Base-by-base conservation (phyloP, 2,329 filamentous ascomycete genomes). In the Fusarium protoensiforme region DNA sequence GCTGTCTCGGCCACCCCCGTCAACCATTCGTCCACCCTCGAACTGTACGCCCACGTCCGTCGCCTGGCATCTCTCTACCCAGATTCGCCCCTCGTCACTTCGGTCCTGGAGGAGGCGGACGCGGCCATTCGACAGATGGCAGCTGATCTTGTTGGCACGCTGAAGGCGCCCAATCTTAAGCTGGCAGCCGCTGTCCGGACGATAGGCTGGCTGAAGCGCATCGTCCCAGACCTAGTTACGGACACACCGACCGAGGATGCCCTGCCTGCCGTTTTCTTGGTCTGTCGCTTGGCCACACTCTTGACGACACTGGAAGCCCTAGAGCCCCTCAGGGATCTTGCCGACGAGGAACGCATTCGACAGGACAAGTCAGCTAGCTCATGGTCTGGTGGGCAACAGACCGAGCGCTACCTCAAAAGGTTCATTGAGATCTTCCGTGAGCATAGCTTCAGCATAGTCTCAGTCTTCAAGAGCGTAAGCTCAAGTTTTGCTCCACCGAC, bases 351-450 rank as follows among this genome's bases (percentile, higher is more conserved):
- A 82, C 91, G 82, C 58, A 79, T 82, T 53, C 87, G 85, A 16
- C 85, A 88, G 68, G 82, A 81, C 64, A 82, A 86, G 36, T 79
- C 82, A 16, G 78, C 81, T 7, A 79, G 80, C 24, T 81, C 82
- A 10, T 93, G 88, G 89, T 90, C 88, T 3, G 90, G 90, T 1
- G 96, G 96, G 0, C 95, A 97, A 78, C 96, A 98, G 81, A 98
- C 95, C 1, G 96, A 98, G 81, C 90, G 95, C 60, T 99, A 95
- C 78, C 85, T 99, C 48, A 99, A 98, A 82, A 90, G 95, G 56
- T 99, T 97, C 82, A 94, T 99, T 77, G 96, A 99, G 80, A 95
- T 99, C 31, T 98, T 98, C 81, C 93, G 96, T 61, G 96, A 99
- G 83, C 96, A 99, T 82, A 98, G 94, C 80, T 99, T 99, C 81